Percentiles rank a stretch among this genome's conserved stretches.
Conservation (phyloP, 2,329 filamentous ascomycete species). For the Didymella glomerata region DNA sequence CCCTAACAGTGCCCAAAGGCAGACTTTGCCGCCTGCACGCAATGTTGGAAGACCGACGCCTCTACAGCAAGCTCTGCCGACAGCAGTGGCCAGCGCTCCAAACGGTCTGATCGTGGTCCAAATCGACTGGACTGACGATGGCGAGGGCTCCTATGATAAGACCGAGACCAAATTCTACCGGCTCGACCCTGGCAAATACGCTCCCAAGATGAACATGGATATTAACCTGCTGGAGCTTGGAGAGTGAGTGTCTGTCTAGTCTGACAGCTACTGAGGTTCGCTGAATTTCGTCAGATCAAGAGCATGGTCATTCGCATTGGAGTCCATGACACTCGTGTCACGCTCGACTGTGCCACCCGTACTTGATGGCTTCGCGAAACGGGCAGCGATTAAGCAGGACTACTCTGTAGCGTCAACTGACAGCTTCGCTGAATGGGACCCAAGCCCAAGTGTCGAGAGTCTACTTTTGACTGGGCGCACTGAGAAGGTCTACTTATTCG, state of each 20-base stretch:
- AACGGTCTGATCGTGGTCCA: conserved; percentile 35
- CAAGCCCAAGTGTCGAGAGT: conserved; percentile 26
- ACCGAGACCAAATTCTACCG: conserved; percentile 33
- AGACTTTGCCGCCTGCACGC: conserved; percentile 14
- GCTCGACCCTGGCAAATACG: conserved; percentile 25
- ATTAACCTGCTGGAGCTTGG: conserved; percentile 46
- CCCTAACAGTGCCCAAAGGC: conserved; percentile 25
- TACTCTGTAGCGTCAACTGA: conserved; percentile 26
- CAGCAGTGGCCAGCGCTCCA: not conserved
- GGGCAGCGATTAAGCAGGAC: conserved; percentile 28
- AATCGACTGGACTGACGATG: conserved; percentile 45
- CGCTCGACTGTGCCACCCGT: conserved; percentile 33
- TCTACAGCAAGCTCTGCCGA: conserved; percentile 1
- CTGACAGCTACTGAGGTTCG: not conserved
- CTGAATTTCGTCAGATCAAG: conserved; percentile 31
- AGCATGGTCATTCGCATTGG: conserved; percentile 44
- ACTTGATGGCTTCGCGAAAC: conserved; percentile 35
- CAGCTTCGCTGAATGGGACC: conserved; percentile 33
- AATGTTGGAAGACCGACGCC: conserved; percentile 23
- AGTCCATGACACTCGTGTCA: conserved; percentile 34
- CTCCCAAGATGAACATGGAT: conserved; percentile 38
- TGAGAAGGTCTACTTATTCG: conserved; percentile 45
- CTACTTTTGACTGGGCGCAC: conserved; percentile 27
- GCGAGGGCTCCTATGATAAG: conserved; percentile 44
- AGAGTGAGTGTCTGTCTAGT: conserved; percentile 27